These are phyloP conservation scores for Silene latifolia DNA, from an alignment of 148 eudicot species.

Conservation along the genomic window DNA sequence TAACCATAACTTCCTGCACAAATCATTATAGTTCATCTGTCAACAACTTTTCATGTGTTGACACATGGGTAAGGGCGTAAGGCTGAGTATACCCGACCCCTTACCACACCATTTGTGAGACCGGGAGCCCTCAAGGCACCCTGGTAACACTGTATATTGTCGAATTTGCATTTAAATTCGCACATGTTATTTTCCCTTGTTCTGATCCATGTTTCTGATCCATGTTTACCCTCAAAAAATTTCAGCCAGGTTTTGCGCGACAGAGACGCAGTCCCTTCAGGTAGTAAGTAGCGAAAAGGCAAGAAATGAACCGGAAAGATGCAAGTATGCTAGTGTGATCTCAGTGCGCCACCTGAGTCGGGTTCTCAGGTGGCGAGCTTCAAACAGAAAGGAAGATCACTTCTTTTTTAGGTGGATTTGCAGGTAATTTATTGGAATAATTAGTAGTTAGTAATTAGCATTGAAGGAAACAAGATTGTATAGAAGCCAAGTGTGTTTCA, in stretches of 20 bases:
- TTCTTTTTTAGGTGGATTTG: no score
- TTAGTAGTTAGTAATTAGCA: not conserved
- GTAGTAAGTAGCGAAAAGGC: conserved; percentile 12
- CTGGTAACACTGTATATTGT: not conserved
- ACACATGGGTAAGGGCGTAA: no score
- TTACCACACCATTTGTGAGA: no score
- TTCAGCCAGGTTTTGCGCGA: conserved; percentile 84
- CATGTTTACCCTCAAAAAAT: conserved; percentile 23
- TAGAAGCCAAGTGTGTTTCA: no score
- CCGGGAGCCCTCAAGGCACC: no score
- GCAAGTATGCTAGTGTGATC: not conserved
- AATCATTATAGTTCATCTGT: no score
- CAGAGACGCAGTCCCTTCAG: conserved; percentile 35
- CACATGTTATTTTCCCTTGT: conserved; percentile 24
- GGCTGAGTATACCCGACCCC: no score
- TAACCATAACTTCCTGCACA: no score
- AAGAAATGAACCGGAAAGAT: not conserved
- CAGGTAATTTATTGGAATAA: not conserved
- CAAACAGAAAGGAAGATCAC: not conserved
- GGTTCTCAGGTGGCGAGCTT: no score
- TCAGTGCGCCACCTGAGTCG: no score
- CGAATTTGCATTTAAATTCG: not conserved
- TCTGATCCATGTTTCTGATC: conserved; percentile 40
- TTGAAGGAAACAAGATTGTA: no score
- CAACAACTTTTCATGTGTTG: no score